These are phyloP conservation scores for Aspergillus ibericus DNA, from an alignment of 2,329 filamentous ascomycete genomes.

Conservation along the genomic window DNA sequence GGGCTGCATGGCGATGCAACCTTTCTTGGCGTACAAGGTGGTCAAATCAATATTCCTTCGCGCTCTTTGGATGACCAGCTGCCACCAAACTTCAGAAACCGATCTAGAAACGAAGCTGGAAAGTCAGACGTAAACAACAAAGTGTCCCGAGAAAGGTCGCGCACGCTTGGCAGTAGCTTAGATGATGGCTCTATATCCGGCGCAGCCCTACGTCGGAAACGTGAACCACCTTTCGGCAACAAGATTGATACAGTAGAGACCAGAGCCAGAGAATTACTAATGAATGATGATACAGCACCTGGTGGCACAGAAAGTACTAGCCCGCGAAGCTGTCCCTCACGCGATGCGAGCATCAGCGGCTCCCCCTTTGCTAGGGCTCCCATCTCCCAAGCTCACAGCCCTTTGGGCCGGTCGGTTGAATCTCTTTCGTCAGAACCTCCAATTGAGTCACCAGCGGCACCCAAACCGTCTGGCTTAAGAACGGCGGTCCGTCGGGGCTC, in stretches of 20 bases:
- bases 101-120: slow-evolving; percentile 8
- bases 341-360: slow-evolving; percentile 47
- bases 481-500: slow-evolving; percentile 24
- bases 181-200: slow-evolving; percentile 12
- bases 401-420: slow-evolving; percentile 32
- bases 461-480: slow-evolving; percentile 31
- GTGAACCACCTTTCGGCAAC: slow-evolving; percentile 34
- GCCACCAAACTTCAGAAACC: slow-evolving; percentile 13
- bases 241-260: slow-evolving; percentile 30
- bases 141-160: slow-evolving; percentile 14
- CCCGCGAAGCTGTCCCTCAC: slow-evolving; percentile 27
- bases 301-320: slow-evolving; percentile 24
- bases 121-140: slow-evolving; percentile 12
- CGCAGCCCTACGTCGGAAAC: slow-evolving; percentile 25
- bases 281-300: slow-evolving; percentile 25
- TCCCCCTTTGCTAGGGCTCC: slow-evolving; percentile 51
- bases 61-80: slow-evolving; percentile 20
- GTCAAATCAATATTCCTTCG: slow-evolving; percentile 14
- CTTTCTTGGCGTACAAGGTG: slow-evolving; percentile 18
- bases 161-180: slow-evolving; percentile 18
- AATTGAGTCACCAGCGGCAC: slow-evolving; percentile 10
- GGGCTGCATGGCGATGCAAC: slow-evolving; percentile 17
- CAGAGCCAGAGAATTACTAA: slow-evolving; percentile 28
- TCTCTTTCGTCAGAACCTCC: slow-evolving; percentile 25
- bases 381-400: slow-evolving; percentile 28